Evolutionary conservation across 164 flowering plant species (phyloP), one percentile per base, ranked within the genome.

Genomic region (Piper betle): DNA sequence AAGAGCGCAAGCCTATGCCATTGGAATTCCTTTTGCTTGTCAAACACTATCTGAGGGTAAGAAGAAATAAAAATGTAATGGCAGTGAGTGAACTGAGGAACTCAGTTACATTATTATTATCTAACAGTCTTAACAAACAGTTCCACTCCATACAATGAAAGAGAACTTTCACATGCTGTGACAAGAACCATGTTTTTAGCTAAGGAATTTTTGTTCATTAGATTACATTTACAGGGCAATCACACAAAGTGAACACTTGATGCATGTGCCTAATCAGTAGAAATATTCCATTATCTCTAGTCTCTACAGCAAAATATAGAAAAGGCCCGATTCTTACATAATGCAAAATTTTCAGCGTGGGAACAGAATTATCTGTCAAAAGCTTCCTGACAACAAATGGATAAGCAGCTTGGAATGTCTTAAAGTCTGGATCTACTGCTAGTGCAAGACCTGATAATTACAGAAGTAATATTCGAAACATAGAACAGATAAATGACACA

Each of bases 341-440:
- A 65, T 88, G 81, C 19, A 93, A 71, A 63, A 90, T 86, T 74
- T 74, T 86, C 75, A 89, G 86, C 37, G 83, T 74, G 57, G 73
- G 79, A 61, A 74, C 74, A 48, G 97, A 86, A 74, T 90, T 86
- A 72, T 90, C 96, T 59, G 91, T 85, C 41, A 93, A 85, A 67
- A 93, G 88, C 71, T 90, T 90, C 63, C 67, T 80, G 66, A 88
- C 88, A 70, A 93, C 99, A 72, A 73, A 90, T 17, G 99, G 99
- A 64, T 83, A 90, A 64, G 97, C 97, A 73, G 96, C 85, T 69
- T 90, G 85, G 78, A 93, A 93, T 66, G 99, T 90, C 78, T 85
- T 90, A 61, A 90, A 90, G 66, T 74, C 78, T 69, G 69, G 75
- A 77, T 93, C 99, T 37, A 80, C 92, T 62, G 94, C 97, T 42